Evolutionary conservation across 2,329 filamentous ascomycete genomes (phyloP).

Genomic region (Cadophora gregata): DNA sequence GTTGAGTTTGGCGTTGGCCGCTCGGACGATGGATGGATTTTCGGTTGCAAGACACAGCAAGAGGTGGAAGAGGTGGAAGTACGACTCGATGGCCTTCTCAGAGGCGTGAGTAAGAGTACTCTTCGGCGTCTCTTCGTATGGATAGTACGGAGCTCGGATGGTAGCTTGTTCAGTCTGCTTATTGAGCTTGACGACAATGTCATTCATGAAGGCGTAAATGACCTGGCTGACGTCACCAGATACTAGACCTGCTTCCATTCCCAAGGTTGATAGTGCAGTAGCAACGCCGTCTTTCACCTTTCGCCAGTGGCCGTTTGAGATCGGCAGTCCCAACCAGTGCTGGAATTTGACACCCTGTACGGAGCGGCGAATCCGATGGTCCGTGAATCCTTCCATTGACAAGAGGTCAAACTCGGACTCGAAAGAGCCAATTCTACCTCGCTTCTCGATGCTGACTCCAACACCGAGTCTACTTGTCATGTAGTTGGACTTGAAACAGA

Average conservation of each 20-base stretch:
- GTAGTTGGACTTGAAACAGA: constrained; percentile 43
- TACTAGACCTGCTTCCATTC: constrained; percentile 34
- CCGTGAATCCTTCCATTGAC: constrained; percentile 49
- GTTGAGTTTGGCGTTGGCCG: constrained; percentile 50
- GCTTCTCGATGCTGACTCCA: constrained; percentile 36
- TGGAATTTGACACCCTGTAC: constrained; percentile 51
- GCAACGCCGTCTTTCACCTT: constrained; percentile 43
- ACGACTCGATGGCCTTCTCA: constrained; percentile 59
- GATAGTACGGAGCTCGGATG: constrained; percentile 14
- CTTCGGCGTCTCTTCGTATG: constrained; percentile 32
- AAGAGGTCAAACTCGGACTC: constrained; percentile 57
- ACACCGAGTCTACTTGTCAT: constrained; percentile 50
- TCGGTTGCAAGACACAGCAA: constrained; percentile 54
- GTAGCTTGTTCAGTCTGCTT: constrained; percentile 38
- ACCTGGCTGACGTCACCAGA: constrained; percentile 44
- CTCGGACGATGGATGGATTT: constrained; percentile 44
- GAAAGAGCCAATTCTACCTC: constrained; percentile 36
- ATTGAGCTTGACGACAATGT: constrained; percentile 56
- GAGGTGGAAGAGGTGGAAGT: constrained; percentile 58
- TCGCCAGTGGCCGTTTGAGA: constrained; percentile 53
- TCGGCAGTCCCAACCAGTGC: constrained; percentile 54
- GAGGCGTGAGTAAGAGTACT: constrained; percentile 54
- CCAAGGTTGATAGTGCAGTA: constrained; percentile 41
- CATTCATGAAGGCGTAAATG: constrained; percentile 56
- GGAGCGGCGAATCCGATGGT: constrained; percentile 47